Evolutionary conservation across 208 protist species (phyloP).

Genomic region (Endotrypanum monterogeii): DNA sequence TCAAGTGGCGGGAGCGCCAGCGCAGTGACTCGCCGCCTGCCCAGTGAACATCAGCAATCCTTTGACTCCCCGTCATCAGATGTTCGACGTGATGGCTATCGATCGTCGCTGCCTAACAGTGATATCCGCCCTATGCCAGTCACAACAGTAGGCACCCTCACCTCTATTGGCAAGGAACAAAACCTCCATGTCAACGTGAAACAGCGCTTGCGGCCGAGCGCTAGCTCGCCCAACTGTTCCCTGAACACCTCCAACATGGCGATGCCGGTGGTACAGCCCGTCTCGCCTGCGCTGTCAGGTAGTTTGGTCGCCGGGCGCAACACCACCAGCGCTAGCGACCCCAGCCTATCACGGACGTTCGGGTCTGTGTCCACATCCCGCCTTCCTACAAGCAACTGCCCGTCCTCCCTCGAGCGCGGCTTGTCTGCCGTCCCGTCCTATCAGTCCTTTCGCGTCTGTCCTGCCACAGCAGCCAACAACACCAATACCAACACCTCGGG

Average conservation of each 20-base stretch:
- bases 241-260: constrained; percentile 21
- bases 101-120: constrained; percentile 22
- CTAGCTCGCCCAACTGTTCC: constrained; percentile 22
- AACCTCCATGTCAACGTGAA: constrained; percentile 43
- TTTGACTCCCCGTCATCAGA: constrained; percentile 5
- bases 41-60: neutral
- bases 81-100: constrained; percentile 30
- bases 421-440: neutral
- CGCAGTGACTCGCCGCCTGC: constrained; percentile 3
- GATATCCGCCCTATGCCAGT: constrained; percentile 18
- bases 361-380: neutral
- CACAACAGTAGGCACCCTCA: constrained; percentile 34
- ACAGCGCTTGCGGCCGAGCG: constrained; percentile 28
- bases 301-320: neutral
- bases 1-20: neutral
- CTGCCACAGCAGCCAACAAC: neutral
- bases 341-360: neutral
- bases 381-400: neutral
- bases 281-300: neutral
- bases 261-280: constrained; percentile 14
- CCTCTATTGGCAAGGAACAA: constrained; percentile 19
- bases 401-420: constrained; percentile 10
- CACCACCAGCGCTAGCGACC: neutral
- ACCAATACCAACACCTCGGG: neutral
- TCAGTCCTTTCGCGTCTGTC: neutral